Percentiles rank a stretch among this genome's conserved stretches.
phyloP scores from a whole-genome alignment of 1,139 yeast species.

The Lipomyces yarrowii region DNA sequence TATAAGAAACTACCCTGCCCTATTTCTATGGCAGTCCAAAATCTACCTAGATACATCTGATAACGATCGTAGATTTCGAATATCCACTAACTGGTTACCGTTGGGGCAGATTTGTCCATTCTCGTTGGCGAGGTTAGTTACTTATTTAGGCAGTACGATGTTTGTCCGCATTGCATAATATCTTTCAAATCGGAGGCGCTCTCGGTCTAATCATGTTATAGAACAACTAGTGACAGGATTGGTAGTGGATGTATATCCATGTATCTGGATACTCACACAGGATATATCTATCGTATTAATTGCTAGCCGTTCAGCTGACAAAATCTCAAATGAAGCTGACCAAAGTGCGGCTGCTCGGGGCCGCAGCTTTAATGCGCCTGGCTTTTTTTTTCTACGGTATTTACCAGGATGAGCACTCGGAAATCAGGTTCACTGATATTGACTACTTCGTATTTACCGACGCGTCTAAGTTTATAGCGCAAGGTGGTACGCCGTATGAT shows the following conservation, averaged over 20 bases:
- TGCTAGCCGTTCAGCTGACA: not conserved
- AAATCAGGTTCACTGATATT: constrained; percentile 86
- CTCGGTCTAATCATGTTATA: not conserved
- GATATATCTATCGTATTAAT: not conserved
- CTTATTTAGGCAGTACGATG: not conserved
- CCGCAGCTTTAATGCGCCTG: constrained; percentile 53
- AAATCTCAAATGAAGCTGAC: constrained; percentile 26
- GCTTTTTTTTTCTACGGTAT: constrained; percentile 79
- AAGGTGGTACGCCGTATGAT: constrained; percentile 70
- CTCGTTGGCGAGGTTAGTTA: not conserved
- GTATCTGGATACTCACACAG: not conserved
- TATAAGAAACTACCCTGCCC: not conserved
- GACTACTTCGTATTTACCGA: constrained; percentile 93
- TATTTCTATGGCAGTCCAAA: not conserved
- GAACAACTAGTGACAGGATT: not conserved
- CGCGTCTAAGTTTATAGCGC: constrained; percentile 73
- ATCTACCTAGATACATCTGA: not conserved
- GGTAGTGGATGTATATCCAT: not conserved
- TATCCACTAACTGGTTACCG: not conserved
- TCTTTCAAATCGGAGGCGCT: not conserved
- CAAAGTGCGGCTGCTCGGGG: constrained; percentile 32
- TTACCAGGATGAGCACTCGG: constrained; percentile 80
- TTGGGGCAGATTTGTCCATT: not conserved
- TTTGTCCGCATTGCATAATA: not conserved
- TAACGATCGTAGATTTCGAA: not conserved